These are phyloP conservation scores for Aspergillus coremiiformis DNA, from an alignment of 495 filamentous ascomycete species.

Conservation along the genomic window DNA sequence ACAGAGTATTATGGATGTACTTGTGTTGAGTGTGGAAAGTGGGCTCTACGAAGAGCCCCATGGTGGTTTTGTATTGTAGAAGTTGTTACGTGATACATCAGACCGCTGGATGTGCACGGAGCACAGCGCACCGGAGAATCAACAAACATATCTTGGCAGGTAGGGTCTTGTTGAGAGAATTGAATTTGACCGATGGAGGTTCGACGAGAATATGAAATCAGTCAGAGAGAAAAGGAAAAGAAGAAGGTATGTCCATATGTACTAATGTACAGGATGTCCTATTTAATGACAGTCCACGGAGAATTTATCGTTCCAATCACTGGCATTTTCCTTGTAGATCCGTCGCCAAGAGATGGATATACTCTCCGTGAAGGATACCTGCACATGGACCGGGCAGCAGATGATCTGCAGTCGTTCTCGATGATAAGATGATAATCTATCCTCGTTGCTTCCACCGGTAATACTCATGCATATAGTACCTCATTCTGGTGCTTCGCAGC, in stretches of 20 bases:
- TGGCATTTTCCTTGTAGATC: background rate
- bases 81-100: conserved; percentile 5
- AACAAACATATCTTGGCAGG: too few relatives aligned
- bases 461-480: background rate
- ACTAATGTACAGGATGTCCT: too few relatives aligned
- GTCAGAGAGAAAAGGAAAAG: background rate
- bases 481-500: too few relatives aligned
- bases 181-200: too few relatives aligned
- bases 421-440: background rate
- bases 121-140: background rate
- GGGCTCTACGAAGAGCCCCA: background rate
- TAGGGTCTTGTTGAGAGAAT: too few relatives aligned
- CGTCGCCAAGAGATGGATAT: background rate
- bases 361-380: background rate
- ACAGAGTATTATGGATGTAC: background rate
- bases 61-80: background rate
- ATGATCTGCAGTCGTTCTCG: background rate
- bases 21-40: background rate
- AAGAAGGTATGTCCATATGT: background rate
- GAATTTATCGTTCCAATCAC: background rate
- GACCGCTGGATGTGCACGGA: background rate
- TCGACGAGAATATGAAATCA: too few relatives aligned
- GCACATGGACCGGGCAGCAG: background rate
- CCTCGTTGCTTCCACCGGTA: background rate
- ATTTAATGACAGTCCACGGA: background rate